Evolutionary conservation across 2,329 filamentous ascomycete species (phyloP), one percentile per base, ranked within the genome.

Genomic region (Diaporthe vexans): DNA sequence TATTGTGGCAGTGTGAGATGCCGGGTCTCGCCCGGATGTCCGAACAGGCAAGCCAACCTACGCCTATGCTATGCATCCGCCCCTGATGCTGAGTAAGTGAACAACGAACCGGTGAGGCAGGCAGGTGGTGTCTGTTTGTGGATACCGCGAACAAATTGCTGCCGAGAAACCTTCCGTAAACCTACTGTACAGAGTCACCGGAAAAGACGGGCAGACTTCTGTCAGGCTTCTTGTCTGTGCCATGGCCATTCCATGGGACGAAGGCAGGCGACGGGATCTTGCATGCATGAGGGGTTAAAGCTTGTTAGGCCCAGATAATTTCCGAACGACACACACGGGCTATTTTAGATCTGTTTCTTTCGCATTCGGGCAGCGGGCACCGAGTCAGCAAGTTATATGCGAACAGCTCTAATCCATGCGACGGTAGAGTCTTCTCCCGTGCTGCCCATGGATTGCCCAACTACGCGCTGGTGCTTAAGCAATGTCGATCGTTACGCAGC

Each of bases 401-500:
- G 37, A 13, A 37, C 29, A 67, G 63, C 46, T 67, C 46, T n/a
- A 52, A 67, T 35, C 46, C 29, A 52, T 52, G 63, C 46, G 29
- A 15, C 63, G 63, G 61, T n/a, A 67, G 19, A 52, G 61, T 52
- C 63, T 52, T 37, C 29, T 52, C 13, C 63, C 46, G 13, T 4
- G 1, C 26, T 11, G 13, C 7, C 21, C 24, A 35, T 52, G 46
- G 63, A n/a, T 37, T 21, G 46, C 33, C 21, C n/a, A 21, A 13
- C 24, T 5, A 29, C n/a, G 24, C 24, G 40, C 24, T 63, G 5
- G 24, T 46, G 40, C 40, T 43, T n/a, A 52, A 24, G 26, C 61
- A 67, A 40, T 29, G 61, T 67, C 43, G 61, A 67, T 67, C 61
- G 21, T 52, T 67, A 67, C 46, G 43, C 43, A 67, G 43, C 61